These are phyloP conservation scores for Tolypocladium tundrense DNA, from an alignment of 2,329 filamentous ascomycete genomes.

Conservation along the genomic window DNA sequence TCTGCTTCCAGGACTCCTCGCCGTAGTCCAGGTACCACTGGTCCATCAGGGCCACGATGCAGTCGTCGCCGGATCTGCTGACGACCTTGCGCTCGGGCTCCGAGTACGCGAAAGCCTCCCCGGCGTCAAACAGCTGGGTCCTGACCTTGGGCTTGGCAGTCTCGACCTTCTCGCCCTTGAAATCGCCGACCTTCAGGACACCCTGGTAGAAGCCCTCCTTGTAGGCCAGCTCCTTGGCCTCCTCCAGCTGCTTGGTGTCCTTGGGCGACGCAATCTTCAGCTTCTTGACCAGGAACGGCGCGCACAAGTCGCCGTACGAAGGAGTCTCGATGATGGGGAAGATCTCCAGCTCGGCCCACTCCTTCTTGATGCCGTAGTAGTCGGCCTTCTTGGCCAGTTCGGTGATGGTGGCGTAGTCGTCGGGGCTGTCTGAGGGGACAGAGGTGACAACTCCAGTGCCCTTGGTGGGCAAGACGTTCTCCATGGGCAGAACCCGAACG, in stretches of 20 bases:
- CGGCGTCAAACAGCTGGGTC: constrained; percentile 63
- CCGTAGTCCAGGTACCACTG: constrained; percentile 99
- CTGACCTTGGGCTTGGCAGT: constrained; percentile 78
- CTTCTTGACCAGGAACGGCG: constrained; percentile 75
- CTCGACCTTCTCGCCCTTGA: constrained; percentile 78
- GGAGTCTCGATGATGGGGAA: constrained; percentile 84
- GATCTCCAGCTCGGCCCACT: constrained; percentile 90
- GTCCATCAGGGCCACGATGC: constrained; percentile 84
- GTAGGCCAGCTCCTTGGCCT: constrained; percentile 94
- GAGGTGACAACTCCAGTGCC: constrained; percentile 94
- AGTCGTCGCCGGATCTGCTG: constrained; percentile 82
- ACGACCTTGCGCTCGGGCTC: constrained; percentile 88
- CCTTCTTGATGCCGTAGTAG: constrained; percentile 91
- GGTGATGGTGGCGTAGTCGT: constrained; percentile 82
- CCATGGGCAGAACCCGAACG: constrained; percentile 90
- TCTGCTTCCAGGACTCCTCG: constrained; percentile 74
- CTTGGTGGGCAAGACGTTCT: constrained; percentile 82
- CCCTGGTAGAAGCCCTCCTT: constrained; percentile 98
- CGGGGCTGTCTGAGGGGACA: constrained; percentile 86
- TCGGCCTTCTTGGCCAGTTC: constrained; percentile 93
- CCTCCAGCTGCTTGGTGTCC: constrained; percentile 75
- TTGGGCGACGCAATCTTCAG: constrained; percentile 97
- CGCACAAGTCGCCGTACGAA: constrained; percentile 74
- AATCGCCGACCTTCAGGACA: constrained; percentile 77
- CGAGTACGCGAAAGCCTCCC: constrained; percentile 80